Conservation (phyloP, 225 moss, liverwort and hornwort genomes). For the Ulota crispa region DNA sequence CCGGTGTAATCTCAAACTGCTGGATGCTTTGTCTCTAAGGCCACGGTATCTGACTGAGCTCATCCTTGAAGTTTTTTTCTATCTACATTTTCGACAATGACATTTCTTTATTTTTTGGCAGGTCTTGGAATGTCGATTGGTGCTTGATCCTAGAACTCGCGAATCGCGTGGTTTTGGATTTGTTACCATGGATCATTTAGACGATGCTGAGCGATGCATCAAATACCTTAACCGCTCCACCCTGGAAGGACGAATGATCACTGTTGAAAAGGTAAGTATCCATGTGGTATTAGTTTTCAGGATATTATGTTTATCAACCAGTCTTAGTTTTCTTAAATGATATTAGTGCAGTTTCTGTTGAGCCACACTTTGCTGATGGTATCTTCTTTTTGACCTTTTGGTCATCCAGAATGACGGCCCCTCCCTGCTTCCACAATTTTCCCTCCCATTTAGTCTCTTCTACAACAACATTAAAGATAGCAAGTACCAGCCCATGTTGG, state of each 20-base stretch:
- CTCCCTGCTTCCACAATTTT: conserved; percentile 72
- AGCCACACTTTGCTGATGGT: conserved; percentile 86
- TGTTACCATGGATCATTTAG: conserved; percentile 94
- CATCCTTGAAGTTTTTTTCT: background rate
- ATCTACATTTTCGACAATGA: background rate
- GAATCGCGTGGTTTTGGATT: conserved; percentile 94
- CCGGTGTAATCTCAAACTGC: background rate
- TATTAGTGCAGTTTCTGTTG: conserved; percentile 65
- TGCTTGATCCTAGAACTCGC: conserved; percentile 88
- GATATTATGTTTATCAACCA: conserved; percentile 43
- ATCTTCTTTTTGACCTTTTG: conserved; percentile 90
- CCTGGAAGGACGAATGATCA: conserved; percentile 91
- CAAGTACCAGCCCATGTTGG: conserved; percentile 78
- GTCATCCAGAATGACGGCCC: conserved; percentile 98
- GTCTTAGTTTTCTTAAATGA: conserved; percentile 35
- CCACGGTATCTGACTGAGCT: background rate
- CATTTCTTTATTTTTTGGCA: conserved; percentile 2
- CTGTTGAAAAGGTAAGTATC: conserved; percentile 86
- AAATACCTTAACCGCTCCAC: conserved; percentile 94
- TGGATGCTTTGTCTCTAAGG: background rate
- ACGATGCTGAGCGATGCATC: conserved; percentile 93
- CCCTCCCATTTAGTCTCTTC: conserved; percentile 78
- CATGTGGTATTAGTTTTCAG: conserved; percentile 44
- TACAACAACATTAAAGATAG: conserved; percentile 73
- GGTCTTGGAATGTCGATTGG: conserved; percentile 90